Conservation (phyloP, 129 eudicot species). For the Smallanthus sonchifolius region DNA sequence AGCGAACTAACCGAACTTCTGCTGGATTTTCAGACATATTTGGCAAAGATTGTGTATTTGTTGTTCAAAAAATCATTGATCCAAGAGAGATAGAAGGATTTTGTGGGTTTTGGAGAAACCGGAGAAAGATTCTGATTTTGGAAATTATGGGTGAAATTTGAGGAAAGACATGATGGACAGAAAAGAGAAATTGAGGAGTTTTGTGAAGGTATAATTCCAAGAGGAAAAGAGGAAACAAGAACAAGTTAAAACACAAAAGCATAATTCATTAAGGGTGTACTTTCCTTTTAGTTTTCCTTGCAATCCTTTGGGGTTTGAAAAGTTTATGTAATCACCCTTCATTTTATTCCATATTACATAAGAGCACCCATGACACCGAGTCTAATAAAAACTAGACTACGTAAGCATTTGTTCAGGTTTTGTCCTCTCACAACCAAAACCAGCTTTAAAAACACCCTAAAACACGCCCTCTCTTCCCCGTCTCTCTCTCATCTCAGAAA, state of each 20-base stretch:
- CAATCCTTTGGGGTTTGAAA: constrained; percentile 7
- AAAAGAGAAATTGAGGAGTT: constrained; percentile 15
- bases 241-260: constrained; percentile 18
- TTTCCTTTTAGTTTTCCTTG: constrained; percentile 13
- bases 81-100: neutral
- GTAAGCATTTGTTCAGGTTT: too few relatives aligned
- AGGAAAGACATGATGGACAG: constrained; percentile 23
- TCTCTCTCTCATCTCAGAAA: too few relatives aligned
- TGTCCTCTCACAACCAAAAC: too few relatives aligned
- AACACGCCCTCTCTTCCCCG: too few relatives aligned
- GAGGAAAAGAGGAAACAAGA: constrained; percentile 24
- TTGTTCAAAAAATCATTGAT: neutral
- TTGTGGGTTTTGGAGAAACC: constrained; percentile 17
- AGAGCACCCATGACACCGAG: neutral
- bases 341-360: neutral
- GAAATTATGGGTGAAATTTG: constrained; percentile 25
- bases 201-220: constrained; percentile 28
- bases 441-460: too few relatives aligned
- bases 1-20: constrained; percentile 63
- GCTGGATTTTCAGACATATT: constrained; percentile 52
- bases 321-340: neutral
- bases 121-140: constrained; percentile 25
- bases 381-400: too few relatives aligned
- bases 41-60: constrained; percentile 18
- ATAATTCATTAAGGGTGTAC: neutral